Percentiles rank a stretch among this genome's conserved stretches.
phyloP scores from a whole-genome alignment of 495 filamentous ascomycete genomes.

The Astrothelium macrocarpum region DNA sequence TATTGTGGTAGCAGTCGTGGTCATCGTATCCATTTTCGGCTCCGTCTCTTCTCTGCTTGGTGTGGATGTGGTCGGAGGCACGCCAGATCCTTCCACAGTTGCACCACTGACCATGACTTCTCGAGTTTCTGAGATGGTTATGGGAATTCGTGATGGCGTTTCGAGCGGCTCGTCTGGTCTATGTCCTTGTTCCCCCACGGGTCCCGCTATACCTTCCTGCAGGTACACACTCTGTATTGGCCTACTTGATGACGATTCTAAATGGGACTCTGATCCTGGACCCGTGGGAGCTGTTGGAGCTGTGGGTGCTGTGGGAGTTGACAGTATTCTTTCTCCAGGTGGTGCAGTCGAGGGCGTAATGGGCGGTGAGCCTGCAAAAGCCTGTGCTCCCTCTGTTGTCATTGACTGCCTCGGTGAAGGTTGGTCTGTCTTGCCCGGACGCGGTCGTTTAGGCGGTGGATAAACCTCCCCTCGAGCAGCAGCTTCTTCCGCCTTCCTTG shows the following conservation, averaged over 20 bases:
- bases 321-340: not conserved
- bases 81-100: not conserved
- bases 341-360: not conserved
- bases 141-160: constrained; percentile 1
- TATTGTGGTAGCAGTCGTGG: not conserved
- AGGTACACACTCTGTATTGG: not conserved
- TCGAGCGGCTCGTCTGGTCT: not conserved
- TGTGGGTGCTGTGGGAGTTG: not conserved
- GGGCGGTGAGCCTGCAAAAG: not conserved
- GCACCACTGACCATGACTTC: not conserved
- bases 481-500: constrained; percentile 2
- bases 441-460: not conserved
- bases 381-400: not conserved
- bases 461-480: not conserved
- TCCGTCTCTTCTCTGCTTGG: not conserved
- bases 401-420: not conserved
- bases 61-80: not conserved
- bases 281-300: not conserved
- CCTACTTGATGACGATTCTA: not conserved
- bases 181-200: not conserved
- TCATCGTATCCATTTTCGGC: not conserved
- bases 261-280: not conserved
- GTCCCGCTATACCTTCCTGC: not conserved
- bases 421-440: not conserved
- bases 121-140: not conserved